Evolutionary conservation across 495 filamentous ascomycete genomes (phyloP).

Genomic region (Annulohypoxylon bovei): DNA sequence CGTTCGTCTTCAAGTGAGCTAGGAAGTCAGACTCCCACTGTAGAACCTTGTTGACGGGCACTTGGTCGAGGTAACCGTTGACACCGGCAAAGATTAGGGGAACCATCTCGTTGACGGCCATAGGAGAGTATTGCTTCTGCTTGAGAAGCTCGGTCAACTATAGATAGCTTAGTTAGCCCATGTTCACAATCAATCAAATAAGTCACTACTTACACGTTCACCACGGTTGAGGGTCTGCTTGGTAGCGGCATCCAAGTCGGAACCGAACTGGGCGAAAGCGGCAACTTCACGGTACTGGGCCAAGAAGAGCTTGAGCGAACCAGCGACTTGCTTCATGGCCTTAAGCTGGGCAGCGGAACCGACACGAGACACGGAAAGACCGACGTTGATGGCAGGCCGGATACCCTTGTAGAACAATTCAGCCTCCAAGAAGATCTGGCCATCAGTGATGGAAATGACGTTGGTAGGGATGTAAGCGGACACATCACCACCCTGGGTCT

Average conservation of each 20-base stretch:
- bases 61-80: constrained; percentile 89
- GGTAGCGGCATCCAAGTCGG: constrained; percentile 97
- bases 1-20: constrained; percentile 86
- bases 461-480: constrained; percentile 99
- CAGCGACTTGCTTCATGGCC: constrained; percentile 99
- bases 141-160: constrained; percentile 94
- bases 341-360: constrained; percentile 99
- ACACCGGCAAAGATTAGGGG: constrained; percentile 99
- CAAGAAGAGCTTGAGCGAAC: constrained; percentile 99
- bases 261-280: constrained; percentile 99
- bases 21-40: constrained; percentile 95
- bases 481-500: constrained; percentile 99
- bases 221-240: constrained; percentile 99
- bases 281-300: constrained; percentile 99
- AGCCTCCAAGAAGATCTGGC: constrained; percentile 99
- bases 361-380: constrained; percentile 99
- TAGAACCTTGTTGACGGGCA: constrained; percentile 88
- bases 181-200: background rate
- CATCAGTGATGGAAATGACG: constrained; percentile 99
- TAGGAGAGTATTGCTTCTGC: constrained; percentile 99
- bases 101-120: constrained; percentile 99
- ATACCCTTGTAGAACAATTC: constrained; percentile 99
- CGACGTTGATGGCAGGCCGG: constrained; percentile 99
- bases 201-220: constrained; percentile 79
- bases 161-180: constrained; percentile 48